Conservation (phyloP, 306 rosid species). For the Dalbergia cultrata region DNA sequence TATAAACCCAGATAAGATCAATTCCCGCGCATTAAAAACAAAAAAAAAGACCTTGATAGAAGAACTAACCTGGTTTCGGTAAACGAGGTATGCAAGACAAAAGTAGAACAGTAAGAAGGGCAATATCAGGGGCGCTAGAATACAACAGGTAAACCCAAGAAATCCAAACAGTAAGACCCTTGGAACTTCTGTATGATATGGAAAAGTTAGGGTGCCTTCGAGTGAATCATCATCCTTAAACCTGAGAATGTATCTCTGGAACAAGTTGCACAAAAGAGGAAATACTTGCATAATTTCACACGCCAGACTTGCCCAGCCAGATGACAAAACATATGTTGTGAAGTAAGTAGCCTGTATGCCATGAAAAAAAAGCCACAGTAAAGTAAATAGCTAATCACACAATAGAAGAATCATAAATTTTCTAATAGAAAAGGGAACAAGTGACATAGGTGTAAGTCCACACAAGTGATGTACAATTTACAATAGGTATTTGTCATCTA, state of each 20-base stretch:
- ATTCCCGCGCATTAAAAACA: neutral
- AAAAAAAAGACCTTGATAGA: neutral
- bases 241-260: constrained; percentile 63
- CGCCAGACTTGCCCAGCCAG: constrained; percentile 97
- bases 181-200: constrained; percentile 93
- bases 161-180: constrained; percentile 87
- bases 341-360: constrained; percentile 79
- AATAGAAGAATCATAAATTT: neutral
- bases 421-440: neutral
- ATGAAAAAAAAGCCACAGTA: constrained; percentile 16
- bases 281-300: constrained; percentile 80
- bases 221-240: constrained; percentile 61
- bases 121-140: constrained; percentile 86
- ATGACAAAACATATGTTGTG: constrained; percentile 89
- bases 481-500: constrained; percentile 9
- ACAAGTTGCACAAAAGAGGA: constrained; percentile 68
- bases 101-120: constrained; percentile 89
- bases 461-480: constrained; percentile 23
- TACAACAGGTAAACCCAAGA: constrained; percentile 84
- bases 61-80: constrained; percentile 83
- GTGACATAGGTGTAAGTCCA: neutral
- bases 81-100: constrained; percentile 83
- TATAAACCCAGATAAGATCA: neutral
- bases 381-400: constrained; percentile 28
- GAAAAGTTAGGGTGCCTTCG: constrained; percentile 61